These are phyloP conservation scores for Fusarium humuli DNA, from an alignment of 2,329 filamentous ascomycete genomes.

Conservation along the genomic window DNA sequence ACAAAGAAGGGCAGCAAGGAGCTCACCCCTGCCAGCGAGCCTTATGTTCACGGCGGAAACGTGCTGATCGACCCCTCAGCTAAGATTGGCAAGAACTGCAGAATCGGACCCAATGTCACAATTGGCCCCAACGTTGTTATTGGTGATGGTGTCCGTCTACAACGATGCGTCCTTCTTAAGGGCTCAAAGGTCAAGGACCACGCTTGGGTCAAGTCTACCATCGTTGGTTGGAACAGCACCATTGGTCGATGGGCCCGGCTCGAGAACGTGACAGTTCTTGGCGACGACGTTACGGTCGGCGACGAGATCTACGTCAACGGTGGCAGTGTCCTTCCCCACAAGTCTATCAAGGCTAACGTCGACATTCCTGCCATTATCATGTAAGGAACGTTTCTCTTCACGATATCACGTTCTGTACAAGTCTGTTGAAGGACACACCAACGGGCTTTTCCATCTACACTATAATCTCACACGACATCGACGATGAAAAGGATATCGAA, in stretches of 20 bases:
- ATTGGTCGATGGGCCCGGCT: conserved; percentile 96
- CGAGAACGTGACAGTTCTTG: conserved; percentile 97
- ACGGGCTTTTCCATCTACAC: conserved; percentile 15
- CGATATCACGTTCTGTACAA: conserved; percentile 7
- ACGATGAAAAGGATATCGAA: conserved; percentile 36
- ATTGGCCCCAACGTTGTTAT: conserved; percentile 94
- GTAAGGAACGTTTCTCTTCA: conserved; percentile 58
- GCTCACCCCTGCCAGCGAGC: conserved; percentile 77
- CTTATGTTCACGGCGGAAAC: conserved; percentile 92
- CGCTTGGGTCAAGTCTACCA: conserved; percentile 98
- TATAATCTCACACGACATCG: conserved; percentile 37
- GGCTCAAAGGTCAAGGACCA: conserved; percentile 98
- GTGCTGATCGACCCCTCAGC: conserved; percentile 93
- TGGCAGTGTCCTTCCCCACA: conserved; percentile 93
- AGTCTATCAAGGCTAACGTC: conserved; percentile 98
- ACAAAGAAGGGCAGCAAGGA: conserved; percentile 90
- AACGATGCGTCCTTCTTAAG: conserved; percentile 89
- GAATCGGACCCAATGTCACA: conserved; percentile 96
- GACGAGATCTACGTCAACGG: conserved; percentile 99
- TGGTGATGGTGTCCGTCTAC: conserved; percentile 92
- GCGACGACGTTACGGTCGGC: conserved; percentile 96
- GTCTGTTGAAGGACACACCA: conserved; percentile 42
- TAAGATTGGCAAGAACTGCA: conserved; percentile 98
- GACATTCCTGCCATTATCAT: conserved; percentile 80
- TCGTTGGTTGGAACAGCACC: conserved; percentile 97